Evolutionary conservation across 1,284 basidiomycete species (phyloP).

Genomic region (Cystobasidium pallidum): DNA sequence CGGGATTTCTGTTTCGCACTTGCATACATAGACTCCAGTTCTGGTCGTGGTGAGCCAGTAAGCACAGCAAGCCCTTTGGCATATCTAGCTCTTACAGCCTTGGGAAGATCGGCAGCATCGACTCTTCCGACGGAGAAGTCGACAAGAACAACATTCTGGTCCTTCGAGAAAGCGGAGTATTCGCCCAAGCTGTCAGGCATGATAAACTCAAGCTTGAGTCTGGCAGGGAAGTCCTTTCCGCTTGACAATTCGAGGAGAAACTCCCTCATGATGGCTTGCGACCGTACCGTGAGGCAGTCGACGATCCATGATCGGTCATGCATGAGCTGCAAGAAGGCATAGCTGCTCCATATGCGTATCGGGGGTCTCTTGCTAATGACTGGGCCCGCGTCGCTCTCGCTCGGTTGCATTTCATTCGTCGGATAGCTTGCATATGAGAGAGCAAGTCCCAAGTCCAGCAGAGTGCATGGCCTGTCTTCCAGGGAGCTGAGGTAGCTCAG

Average conservation of each 20-base stretch:
- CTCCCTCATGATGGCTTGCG: constrained; percentile 22
- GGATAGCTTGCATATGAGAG: constrained; percentile 24
- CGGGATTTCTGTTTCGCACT: background rate
- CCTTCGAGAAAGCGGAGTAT: background rate
- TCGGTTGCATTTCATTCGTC: constrained; percentile 3
- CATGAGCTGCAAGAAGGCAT: constrained; percentile 8
- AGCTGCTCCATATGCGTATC: constrained; percentile 19
- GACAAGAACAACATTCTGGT: constrained; percentile 9
- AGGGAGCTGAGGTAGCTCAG: constrained; percentile 13
- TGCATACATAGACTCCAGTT: background rate
- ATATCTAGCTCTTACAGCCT: background rate
- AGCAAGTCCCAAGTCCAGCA: constrained; percentile 17
- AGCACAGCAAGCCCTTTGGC: constrained; percentile 12
- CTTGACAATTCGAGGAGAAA: constrained; percentile 8
- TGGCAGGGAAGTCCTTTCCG: background rate
- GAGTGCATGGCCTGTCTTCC: constrained; percentile 14
- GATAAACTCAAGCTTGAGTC: constrained; percentile 21
- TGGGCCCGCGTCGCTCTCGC: background rate
- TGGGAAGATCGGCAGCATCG: background rate
- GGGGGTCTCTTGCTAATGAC: constrained; percentile 9
- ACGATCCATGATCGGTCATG: constrained; percentile 8
- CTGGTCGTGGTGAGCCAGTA: constrained; percentile 8
- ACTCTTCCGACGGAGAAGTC: constrained; percentile 19
- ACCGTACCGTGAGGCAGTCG: constrained; percentile 9
- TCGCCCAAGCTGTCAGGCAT: background rate